Percentiles rank a stretch among this genome's conserved stretches.
Evolutionary conservation across 169 alveolate genomes (phyloP).

Genomic region (Cardiosporidium cionae): DNA sequence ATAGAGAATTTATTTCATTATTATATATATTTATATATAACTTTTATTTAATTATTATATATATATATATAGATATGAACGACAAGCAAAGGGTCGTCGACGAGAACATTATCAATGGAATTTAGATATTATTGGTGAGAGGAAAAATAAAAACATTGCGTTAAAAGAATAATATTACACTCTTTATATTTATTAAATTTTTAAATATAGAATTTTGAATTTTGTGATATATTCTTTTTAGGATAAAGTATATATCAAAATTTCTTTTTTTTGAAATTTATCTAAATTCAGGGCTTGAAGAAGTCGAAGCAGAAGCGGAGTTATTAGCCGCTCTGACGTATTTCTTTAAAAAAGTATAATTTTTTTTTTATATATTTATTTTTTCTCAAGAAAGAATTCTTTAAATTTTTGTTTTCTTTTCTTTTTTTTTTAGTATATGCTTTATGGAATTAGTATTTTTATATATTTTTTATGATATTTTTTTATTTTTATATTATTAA

Average conservation of each 20-base stretch:
- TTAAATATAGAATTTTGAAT: not conserved
- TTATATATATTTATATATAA: too few relatives aligned
- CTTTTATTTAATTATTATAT: too few relatives aligned
- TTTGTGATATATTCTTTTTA: not conserved
- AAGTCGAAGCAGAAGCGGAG: conserved; percentile 29
- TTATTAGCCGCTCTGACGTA: conserved; percentile 34
- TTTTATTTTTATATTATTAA: too few relatives aligned
- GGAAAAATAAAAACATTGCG: too few relatives aligned
- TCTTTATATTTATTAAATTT: not conserved
- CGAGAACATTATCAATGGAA: conserved; percentile 65
- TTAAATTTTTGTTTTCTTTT: too few relatives aligned
- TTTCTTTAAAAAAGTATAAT: conserved; percentile 14
- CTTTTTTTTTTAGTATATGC: too few relatives aligned
- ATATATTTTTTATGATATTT: too few relatives aligned
- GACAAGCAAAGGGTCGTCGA: conserved; percentile 38
- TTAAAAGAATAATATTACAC: too few relatives aligned
- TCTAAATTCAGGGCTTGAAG: not conserved
- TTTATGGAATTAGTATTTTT: too few relatives aligned
- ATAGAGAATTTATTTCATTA: too few relatives aligned
- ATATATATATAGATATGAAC: conserved; percentile 44
- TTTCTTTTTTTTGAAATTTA: not conserved
- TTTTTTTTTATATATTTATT: too few relatives aligned
- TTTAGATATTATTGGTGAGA: conserved; percentile 45
- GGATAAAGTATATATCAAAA: not conserved
- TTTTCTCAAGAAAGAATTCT: too few relatives aligned